Percentiles rank a stretch among this genome's conserved stretches.
These are phyloP conservation scores for Kazachstania africana DNA, from an alignment of 805 yeast species.

Conservation along the genomic window DNA sequence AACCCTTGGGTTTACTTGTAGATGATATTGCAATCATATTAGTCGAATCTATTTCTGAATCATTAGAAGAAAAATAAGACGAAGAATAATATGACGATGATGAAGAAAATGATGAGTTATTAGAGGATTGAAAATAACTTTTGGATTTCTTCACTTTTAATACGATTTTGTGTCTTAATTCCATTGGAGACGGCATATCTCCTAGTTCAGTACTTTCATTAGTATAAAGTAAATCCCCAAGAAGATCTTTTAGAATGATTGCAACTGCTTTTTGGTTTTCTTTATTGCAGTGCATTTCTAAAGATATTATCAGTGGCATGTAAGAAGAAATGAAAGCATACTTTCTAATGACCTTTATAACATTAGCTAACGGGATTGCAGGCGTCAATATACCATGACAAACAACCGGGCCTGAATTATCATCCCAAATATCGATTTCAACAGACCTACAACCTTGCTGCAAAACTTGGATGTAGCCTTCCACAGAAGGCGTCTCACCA, in stretches of 20 bases:
- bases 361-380: conserved; percentile 57
- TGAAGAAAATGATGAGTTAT: background rate
- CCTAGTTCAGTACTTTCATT: conserved; percentile 9
- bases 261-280: conserved; percentile 56
- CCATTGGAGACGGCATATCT: conserved; percentile 59
- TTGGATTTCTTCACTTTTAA: conserved; percentile 63
- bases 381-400: conserved; percentile 86
- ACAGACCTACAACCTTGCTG: conserved; percentile 90
- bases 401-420: conserved; percentile 68
- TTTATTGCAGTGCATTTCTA: conserved; percentile 69
- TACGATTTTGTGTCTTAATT: conserved; percentile 57
- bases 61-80: conserved; percentile 26
- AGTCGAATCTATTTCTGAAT: conserved; percentile 19
- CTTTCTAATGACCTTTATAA: conserved; percentile 60
- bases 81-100: conserved; percentile 12
- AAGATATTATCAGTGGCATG: conserved; percentile 72
- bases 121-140: background rate
- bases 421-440: conserved; percentile 96
- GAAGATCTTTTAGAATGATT: conserved; percentile 37
- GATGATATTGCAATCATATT: background rate
- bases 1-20: conserved; percentile 1
- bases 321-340: conserved; percentile 85
- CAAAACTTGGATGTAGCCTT: conserved; percentile 74
- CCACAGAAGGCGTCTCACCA: conserved; percentile 78
- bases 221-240: conserved; percentile 42